Conservation (phyloP, 257 asterid genomes). For the Lavandula angustifolia region DNA sequence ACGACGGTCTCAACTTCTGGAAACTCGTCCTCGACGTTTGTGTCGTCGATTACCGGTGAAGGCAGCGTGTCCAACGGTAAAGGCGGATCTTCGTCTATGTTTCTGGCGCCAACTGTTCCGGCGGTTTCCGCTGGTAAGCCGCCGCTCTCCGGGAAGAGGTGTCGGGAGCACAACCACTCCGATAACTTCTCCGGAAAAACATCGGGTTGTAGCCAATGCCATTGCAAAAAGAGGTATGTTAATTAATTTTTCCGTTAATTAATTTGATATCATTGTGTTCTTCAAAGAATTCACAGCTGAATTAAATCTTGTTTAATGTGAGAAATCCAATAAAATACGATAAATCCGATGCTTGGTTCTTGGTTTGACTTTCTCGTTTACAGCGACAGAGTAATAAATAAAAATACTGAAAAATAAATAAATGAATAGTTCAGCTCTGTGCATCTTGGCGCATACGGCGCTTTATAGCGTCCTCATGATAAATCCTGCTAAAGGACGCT, state of each 20-base stretch:
- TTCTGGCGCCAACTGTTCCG: constrained; percentile 36
- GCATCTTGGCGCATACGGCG: constrained; percentile 32
- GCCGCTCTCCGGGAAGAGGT: constrained; percentile 61
- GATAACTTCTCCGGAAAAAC: constrained; percentile 54
- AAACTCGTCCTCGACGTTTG: constrained; percentile 54
- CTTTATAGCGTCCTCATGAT: constrained; percentile 19
- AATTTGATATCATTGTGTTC: neutral
- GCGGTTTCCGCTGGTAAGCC: constrained; percentile 56
- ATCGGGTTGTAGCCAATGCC: constrained; percentile 58
- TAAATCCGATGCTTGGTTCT: neutral
- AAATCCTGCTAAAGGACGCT: constrained; percentile 19
- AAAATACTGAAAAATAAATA: neutral
- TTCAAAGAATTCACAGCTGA: no score
- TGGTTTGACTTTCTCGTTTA: constrained; percentile 23
- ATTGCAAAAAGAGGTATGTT: constrained; percentile 73
- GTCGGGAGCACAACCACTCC: constrained; percentile 68
- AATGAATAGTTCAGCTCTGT: neutral
- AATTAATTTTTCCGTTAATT: neutral
- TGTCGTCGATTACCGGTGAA: constrained; percentile 77
- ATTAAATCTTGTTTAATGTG: neutral
- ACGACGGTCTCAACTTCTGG: constrained; percentile 48
- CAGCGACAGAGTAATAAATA: neutral
- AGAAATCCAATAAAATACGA: constrained; percentile 18
- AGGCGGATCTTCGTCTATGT: constrained; percentile 47
- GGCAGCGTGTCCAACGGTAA: constrained; percentile 81